A percentile compares a stretch with the other conserved stretches of the same genome.
Evolutionary conservation across 2,329 filamentous ascomycete species (phyloP).

Genomic region (Xylariaceae sp.): DNA sequence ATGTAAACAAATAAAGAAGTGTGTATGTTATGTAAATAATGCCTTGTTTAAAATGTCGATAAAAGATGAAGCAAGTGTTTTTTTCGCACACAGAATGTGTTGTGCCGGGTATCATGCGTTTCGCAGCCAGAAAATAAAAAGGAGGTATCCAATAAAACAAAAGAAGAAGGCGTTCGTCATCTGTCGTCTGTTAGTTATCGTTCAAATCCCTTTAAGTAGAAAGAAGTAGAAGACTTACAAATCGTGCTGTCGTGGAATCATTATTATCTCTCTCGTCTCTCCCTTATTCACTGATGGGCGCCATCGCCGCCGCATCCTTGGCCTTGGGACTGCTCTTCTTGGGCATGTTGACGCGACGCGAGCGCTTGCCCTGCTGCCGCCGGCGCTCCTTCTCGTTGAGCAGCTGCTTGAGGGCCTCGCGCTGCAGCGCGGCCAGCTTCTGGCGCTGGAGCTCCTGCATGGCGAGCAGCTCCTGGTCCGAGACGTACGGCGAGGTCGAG

Average conservation of each 20-base stretch:
- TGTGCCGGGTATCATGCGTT: slow-evolving; percentile 17
- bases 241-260: slow-evolving; percentile 26
- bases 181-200: slow-evolving; percentile 9
- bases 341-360: slow-evolving; percentile 25
- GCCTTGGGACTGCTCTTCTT: slow-evolving; percentile 36
- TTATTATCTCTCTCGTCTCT: slow-evolving; percentile 10
- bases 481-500: slow-evolving; percentile 39
- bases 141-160: background rate
- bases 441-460: slow-evolving; percentile 48
- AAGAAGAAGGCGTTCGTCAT: slow-evolving; percentile 12
- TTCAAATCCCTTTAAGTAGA: too few relatives aligned
- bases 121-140: background rate
- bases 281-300: slow-evolving; percentile 46
- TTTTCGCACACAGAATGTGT: background rate
- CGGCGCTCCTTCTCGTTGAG: slow-evolving; percentile 52
- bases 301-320: slow-evolving; percentile 43
- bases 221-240: slow-evolving; percentile 24
- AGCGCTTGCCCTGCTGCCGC: slow-evolving; percentile 33
- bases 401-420: slow-evolving; percentile 47
- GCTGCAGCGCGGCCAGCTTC: slow-evolving; percentile 43
- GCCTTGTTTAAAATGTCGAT: too few relatives aligned
- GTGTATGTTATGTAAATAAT: too few relatives aligned
- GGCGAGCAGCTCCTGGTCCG: slow-evolving; percentile 45
- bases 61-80: background rate
- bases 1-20: background rate